These are phyloP conservation scores for Lasiosphaeriaceae sp. DNA, from an alignment of 495 filamentous ascomycete genomes.

Conservation along the genomic window DNA sequence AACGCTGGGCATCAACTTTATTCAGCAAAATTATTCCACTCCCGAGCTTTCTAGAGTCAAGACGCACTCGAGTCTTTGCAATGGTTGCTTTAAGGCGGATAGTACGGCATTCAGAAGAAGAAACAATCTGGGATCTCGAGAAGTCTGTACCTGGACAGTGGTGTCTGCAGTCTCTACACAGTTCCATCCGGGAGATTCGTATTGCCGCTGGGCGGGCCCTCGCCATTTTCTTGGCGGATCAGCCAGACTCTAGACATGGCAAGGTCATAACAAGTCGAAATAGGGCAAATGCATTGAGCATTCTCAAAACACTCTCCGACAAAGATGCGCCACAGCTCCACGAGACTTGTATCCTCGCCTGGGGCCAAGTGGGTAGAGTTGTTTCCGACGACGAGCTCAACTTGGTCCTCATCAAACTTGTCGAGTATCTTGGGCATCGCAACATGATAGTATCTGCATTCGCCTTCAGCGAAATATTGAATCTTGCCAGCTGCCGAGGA, in stretches of 20 bases:
- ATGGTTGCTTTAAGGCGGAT: slow-evolving; percentile 69
- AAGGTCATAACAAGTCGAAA: slow-evolving; percentile 53
- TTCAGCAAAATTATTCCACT: slow-evolving; percentile 56
- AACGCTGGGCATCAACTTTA: slow-evolving; percentile 39
- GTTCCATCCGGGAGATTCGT: slow-evolving; percentile 80
- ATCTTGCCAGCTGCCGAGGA: slow-evolving; percentile 59
- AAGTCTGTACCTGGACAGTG: slow-evolving; percentile 66
- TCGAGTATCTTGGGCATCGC: slow-evolving; percentile 81
- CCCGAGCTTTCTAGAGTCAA: slow-evolving; percentile 55
- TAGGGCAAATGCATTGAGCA: slow-evolving; percentile 59
- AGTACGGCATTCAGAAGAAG: slow-evolving; percentile 56
- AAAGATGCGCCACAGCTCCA: slow-evolving; percentile 59
- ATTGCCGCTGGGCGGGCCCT: slow-evolving; percentile 61
- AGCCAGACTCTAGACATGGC: slow-evolving; percentile 37
- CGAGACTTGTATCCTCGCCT: slow-evolving; percentile 80
- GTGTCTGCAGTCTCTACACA: slow-evolving; percentile 74
- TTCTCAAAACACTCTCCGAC: slow-evolving; percentile 66
- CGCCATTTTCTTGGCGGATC: slow-evolving; percentile 57
- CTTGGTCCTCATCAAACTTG: slow-evolving; percentile 73
- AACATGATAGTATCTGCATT: slow-evolving; percentile 74
- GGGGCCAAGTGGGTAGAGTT: slow-evolving; percentile 70
- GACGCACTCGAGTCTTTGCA: slow-evolving; percentile 61
- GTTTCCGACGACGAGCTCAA: slow-evolving; percentile 71
- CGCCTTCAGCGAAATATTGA: slow-evolving; percentile 68
- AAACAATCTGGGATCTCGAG: slow-evolving; percentile 60